Evolutionary conservation across 202 grass and related monocot species (phyloP).

Genomic region (Elaeis oleifera): DNA sequence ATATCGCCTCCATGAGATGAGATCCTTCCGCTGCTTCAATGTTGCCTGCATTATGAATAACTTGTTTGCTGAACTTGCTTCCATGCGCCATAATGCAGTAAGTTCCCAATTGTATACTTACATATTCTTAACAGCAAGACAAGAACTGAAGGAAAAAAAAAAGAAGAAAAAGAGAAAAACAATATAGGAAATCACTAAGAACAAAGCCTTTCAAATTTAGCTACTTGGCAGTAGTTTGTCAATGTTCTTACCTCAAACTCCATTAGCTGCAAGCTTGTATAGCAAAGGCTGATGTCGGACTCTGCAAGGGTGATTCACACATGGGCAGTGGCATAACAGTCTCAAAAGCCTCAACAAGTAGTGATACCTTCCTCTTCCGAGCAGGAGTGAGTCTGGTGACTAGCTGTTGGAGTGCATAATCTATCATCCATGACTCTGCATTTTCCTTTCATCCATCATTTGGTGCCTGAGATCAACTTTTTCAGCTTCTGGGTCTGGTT

Average conservation of each 20-base stretch:
- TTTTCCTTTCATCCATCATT: constrained; percentile 45
- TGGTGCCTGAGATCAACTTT: constrained; percentile 79
- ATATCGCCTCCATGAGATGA: no score
- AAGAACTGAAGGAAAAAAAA: no score
- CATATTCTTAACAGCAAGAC: no score
- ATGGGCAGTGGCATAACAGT: constrained; percentile 35
- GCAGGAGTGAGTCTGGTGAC: constrained; percentile 56
- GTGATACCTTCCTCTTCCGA: constrained; percentile 79
- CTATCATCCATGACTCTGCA: constrained; percentile 77
- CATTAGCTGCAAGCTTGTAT: constrained; percentile 30
- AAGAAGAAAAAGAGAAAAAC: no score
- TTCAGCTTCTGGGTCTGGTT: constrained; percentile 43
- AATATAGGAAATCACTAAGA: no score
- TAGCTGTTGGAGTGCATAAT: constrained; percentile 56
- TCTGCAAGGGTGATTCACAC: constrained; percentile 16
- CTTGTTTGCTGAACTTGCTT: no score
- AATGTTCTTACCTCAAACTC: constrained; percentile 17
- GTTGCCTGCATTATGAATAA: no score
- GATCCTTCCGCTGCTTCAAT: no score
- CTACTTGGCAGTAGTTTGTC: no score
- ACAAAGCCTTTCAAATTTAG: no score
- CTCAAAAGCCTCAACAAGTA: constrained; percentile 92
- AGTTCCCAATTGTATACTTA: no score
- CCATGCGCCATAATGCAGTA: no score
- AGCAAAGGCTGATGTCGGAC: neutral